Evolutionary conservation across 306 rosid genomes (phyloP), one percentile per base, ranked within the genome.

Genomic region (Argentina anserina): DNA sequence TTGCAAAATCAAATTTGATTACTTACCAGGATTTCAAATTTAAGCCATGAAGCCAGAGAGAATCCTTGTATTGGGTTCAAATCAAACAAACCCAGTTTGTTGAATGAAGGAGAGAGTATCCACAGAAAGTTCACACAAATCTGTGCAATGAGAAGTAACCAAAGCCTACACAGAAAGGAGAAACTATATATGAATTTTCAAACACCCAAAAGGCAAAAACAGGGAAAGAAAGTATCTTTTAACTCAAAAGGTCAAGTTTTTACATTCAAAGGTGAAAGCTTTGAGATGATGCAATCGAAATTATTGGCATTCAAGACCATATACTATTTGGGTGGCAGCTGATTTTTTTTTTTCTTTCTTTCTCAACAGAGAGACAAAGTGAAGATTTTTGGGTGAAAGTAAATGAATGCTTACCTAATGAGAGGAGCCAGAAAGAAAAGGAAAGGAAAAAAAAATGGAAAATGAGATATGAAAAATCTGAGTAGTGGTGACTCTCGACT

Each of bases 1-100:
- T 28, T 33, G 45, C 25, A 83, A 50, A 71, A 82, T 87, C 88
- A 89, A 93, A 92, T 92, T 91, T 85, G 90, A 75, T 53, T 58
- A 83, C 96, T 87, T 81, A 87, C 96, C 42, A 37, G 78, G 80
- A 75, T 71, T 74, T 74, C 83, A 81, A 82, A n/a, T n/a, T n/a
- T n/a, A n/a, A n/a, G n/a, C n/a, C n/a, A n/a, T n/a, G n/a, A n/a
- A n/a, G n/a, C n/a, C n/a, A n/a, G n/a, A n/a, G n/a, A n/a, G n/a
- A n/a, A 79, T 81, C 86, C 80, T 21, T 76, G 70, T 72, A 59
- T 39, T 29, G 53, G 78, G 74, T 74, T 74, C 72, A 79, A 75
- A 23, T 53, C 72, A 52, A 78, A 81, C 65, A 71, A 70, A 86
- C 83, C 82, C 80, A 75, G 74, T 63, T 73, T 73, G 76, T 41